Base-by-base conservation (phyloP, 2,329 filamentous ascomycete species). In the Colletotrichum falcatum region DNA sequence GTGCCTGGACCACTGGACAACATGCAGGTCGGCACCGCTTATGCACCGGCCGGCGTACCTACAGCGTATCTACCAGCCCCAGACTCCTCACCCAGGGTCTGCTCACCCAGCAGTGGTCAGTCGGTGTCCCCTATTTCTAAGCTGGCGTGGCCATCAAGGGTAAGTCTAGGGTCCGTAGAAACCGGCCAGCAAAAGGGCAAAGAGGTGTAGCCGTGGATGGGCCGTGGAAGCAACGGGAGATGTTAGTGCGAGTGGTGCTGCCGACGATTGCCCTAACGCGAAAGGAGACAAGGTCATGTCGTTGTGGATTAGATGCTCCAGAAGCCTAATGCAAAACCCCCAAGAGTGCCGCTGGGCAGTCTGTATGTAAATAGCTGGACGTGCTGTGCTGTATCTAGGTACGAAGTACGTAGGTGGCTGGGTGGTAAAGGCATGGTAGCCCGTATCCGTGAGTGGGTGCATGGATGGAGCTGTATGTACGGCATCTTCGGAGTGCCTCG, bases 291-390 rank as follows among this genome's bases (percentile, higher is more conserved):
- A 71, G 68, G 42, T 53, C 59, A 48, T 26, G 64, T 59, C 26
- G 65, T 63, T 54, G 53, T 58, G 68, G 65, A 67, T 63, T 54
- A 70, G 68, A 53, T 65, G 68, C 67, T 59, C 67, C 64, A 71
- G 66, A 61, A 68, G 68, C 59, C 65, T 70, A 69, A 65, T 60
- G 33, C 20, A 35, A 56, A 56, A 55, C 55, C 53, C 53, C 42
- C 51, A 70, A 56, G 49, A 35, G 28, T 61, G 54, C 66, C 60
- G 66, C 66, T 65, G 54, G 61, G 66, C 65, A n/a, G 61, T 28
- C 53, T 54, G 44, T 33, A 23, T 67, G 44, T 33, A 53, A 37
- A 48, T 16, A 55, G 48, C 20, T 55, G 61, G 26, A 54, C 53
- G 48, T 20, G 16, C 35, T 12, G 18, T 16, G 37, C 23, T n/a